Conservation (phyloP, 2,329 filamentous ascomycete genomes). For the Shiraia sp. region DNA sequence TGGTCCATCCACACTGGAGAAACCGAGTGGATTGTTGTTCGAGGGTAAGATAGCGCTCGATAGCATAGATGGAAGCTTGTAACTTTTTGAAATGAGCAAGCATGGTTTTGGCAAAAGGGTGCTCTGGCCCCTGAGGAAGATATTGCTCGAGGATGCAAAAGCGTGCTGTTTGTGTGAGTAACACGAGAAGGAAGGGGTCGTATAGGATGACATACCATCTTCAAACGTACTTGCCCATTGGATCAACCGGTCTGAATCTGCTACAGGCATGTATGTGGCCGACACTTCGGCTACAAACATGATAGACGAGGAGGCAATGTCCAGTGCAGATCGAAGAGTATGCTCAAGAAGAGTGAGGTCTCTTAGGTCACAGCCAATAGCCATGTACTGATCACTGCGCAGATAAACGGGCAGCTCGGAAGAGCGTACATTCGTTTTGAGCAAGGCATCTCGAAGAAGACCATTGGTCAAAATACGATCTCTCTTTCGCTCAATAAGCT, state of each 20-base stretch:
- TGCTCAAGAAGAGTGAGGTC: constrained; percentile 65
- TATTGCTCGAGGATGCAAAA: constrained; percentile 90
- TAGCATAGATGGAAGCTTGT: constrained; percentile 75
- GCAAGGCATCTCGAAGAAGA: constrained; percentile 46
- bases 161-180: constrained; percentile 57
- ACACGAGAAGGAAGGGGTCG: neutral
- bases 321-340: constrained; percentile 62
- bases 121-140: constrained; percentile 73
- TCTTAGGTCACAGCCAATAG: constrained; percentile 79
- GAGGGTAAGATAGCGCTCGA: constrained; percentile 69
- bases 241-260: constrained; percentile 74
- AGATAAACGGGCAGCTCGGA: constrained; percentile 34
- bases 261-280: constrained; percentile 82
- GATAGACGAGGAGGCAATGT: constrained; percentile 63
- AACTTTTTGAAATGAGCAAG: constrained; percentile 80
- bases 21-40: constrained; percentile 73
- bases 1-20: constrained; percentile 66
- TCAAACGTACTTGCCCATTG: constrained; percentile 74
- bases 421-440: constrained; percentile 29
- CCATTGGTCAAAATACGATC: constrained; percentile 63
- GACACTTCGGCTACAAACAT: constrained; percentile 90
- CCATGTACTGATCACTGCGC: constrained; percentile 70
- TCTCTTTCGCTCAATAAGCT: constrained; percentile 76
- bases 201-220: constrained; percentile 57
- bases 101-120: constrained; percentile 89